A percentile compares a stretch with the other conserved stretches of the same genome.
Evolutionary conservation across 495 filamentous ascomycete species (phyloP).

Genomic region (Podospora appendiculata): DNA sequence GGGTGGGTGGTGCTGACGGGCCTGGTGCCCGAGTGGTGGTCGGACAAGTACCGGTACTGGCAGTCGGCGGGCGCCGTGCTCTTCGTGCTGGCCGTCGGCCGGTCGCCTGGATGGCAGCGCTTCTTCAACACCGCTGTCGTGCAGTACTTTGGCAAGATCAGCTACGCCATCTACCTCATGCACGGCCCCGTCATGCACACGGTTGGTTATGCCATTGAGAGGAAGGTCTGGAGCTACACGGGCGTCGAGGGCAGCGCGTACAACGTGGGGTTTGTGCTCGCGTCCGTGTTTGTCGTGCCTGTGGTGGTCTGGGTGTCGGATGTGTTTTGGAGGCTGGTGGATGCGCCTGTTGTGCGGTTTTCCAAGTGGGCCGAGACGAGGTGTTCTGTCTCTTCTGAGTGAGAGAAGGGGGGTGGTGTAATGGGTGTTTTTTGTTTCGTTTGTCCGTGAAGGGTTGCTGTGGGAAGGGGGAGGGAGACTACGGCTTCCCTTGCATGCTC

Average conservation of each 20-base stretch:
- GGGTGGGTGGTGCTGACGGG: slow-evolving; percentile 32
- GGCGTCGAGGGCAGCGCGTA: slow-evolving; percentile 26
- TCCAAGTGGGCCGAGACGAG: slow-evolving; percentile 33
- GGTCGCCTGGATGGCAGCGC: slow-evolving; percentile 26
- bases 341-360: slow-evolving; percentile 37
- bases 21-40: slow-evolving; percentile 31
- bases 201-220: slow-evolving; percentile 31
- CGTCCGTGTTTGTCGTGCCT: slow-evolving; percentile 26
- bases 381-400: slow-evolving; percentile 2
- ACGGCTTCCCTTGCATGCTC: no score
- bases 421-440: no score
- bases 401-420: background rate
- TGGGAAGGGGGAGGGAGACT: no score
- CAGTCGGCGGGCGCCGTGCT: slow-evolving; percentile 31
- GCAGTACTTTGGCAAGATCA: slow-evolving; percentile 44
- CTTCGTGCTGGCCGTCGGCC: slow-evolving; percentile 29
- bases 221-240: slow-evolving; percentile 23
- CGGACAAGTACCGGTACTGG: slow-evolving; percentile 36
- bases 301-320: slow-evolving; percentile 37
- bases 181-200: slow-evolving; percentile 44
- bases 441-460: no score
- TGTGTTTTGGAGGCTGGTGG: slow-evolving; percentile 37
- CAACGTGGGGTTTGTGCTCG: slow-evolving; percentile 26
- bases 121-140: slow-evolving; percentile 24
- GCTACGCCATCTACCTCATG: slow-evolving; percentile 45